Conservation (phyloP, 495 filamentous ascomycete genomes). For the Neurospora sp. region DNA sequence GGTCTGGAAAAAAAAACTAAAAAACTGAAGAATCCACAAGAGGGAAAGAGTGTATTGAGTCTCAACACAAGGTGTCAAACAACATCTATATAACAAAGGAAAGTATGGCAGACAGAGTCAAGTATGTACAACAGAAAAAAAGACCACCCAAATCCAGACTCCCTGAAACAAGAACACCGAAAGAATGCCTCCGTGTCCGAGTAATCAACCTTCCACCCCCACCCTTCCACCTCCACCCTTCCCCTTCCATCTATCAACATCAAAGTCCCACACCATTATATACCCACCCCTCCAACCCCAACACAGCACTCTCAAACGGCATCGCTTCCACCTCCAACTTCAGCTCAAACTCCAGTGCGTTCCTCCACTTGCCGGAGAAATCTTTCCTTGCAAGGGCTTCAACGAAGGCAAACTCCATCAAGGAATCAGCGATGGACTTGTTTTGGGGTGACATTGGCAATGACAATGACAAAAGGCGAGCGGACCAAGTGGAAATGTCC, state of each 20-base stretch:
- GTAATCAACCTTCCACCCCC: too few relatives aligned
- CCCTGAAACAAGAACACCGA: too few relatives aligned
- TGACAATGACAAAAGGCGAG: neutral
- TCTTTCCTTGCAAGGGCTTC: neutral
- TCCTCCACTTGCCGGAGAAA: neutral
- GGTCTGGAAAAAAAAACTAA: neutral
- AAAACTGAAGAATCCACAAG: neutral
- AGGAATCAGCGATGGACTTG: rapidly evolving
- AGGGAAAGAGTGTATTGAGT: neutral
- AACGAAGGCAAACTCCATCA: neutral
- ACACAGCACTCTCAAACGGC: neutral
- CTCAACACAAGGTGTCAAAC: neutral
- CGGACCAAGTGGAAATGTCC: neutral
- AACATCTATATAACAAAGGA: neutral
- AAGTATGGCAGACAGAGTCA: neutral
- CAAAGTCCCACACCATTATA: neutral
- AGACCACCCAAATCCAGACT: too few relatives aligned
- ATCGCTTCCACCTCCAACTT: neutral
- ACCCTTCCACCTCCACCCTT: too few relatives aligned
- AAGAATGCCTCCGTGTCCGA: too few relatives aligned
- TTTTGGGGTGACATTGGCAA: neutral
- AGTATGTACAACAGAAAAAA: too few relatives aligned
- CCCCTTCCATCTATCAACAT: too few relatives aligned
- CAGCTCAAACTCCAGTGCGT: neutral
- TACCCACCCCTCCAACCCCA: neutral